A percentile compares a stretch with the other conserved stretches of the same genome.
Evolutionary conservation across 1,284 basidiomycete species (phyloP).

Genomic region (Cutaneotrichosporon sp.): DNA sequence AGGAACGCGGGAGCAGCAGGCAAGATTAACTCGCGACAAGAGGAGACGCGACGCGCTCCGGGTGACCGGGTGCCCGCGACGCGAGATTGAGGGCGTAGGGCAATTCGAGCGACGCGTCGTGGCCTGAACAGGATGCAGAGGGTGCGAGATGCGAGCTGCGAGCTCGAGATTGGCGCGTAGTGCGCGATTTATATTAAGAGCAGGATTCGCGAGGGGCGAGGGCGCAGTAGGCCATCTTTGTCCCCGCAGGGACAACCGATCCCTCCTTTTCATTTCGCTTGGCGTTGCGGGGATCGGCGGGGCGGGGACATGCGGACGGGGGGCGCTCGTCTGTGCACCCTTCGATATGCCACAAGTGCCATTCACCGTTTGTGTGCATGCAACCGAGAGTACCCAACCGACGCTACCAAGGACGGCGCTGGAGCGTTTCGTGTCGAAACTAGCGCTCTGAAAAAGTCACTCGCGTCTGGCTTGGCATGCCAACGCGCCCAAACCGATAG

Average conservation of each 20-base stretch:
- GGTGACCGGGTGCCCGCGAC: not conserved
- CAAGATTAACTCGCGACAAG: not conserved
- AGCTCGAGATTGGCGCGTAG: not conserved
- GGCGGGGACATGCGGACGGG: not conserved
- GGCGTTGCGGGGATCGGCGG: not conserved
- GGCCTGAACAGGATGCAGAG: not conserved
- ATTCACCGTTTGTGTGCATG: not conserved
- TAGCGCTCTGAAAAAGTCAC: not conserved
- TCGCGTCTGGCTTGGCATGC: not conserved
- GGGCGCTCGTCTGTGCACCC: not conserved
- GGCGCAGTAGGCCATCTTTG: too few species aligned
- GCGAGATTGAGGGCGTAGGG: not conserved
- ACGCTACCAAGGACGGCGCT: not conserved
- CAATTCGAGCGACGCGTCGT: not conserved
- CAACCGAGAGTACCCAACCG: too few species aligned
- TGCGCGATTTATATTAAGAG: not conserved
- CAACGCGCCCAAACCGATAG: too few species aligned
- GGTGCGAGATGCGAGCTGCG: conserved; percentile 1
- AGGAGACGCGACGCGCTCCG: not conserved
- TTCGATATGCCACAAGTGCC: too few species aligned
- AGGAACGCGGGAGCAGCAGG: not conserved
- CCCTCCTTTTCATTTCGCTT: not conserved
- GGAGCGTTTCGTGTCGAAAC: not conserved
- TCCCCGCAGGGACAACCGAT: too few species aligned
- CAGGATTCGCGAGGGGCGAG: not conserved